Evolutionary conservation across 331 rosid genomes (phyloP), one percentile per base, ranked within the genome.

Genomic region (Quercus lobata): DNA sequence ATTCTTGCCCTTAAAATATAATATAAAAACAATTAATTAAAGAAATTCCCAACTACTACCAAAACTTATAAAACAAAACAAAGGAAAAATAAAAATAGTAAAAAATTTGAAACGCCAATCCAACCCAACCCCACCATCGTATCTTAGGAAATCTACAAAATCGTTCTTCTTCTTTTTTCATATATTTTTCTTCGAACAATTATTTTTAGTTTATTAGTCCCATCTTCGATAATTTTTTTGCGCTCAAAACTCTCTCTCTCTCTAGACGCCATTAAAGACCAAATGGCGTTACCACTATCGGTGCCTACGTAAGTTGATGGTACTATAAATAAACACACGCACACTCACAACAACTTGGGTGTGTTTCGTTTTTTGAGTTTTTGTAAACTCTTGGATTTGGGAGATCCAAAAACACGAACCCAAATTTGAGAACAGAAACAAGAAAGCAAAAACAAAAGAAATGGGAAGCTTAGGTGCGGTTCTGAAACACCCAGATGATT

Each of bases 401-500:
- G 73, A 21, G 70, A 16, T 12, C 4, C 7, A 17, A 6, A 25
- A 24, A 24, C 32, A 24, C 52, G 0, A 19, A 68, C 2, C 37
- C 53, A n/a, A 14, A 34, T 68, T 66, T 35, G 27, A 10, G 53
- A 35, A 5, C 49, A 41, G 49, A 41, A 41, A 41, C 49, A 41
- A 1, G 55, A 3, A 49, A 49, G 17, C 2, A 14, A 49, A 14
- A 49, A 14, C 55, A 49, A 49, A 21, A 55, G 73, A 73, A 62
- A 96, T 96, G 99, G 97, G 91, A 62, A 88, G 82, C 57, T 83
- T 96, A 72, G 83, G 89, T 63, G 84, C 98, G 76, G 72, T 93
- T 81, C 77, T 91, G 93, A 91, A 76, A 58, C 89, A 91, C 74
- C 99, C 98, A 30, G 97, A 96, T 85, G 99, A 96, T 56, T 72